Evolutionary conservation across 768 basidiomycete genomes (phyloP), one percentile per base, ranked within the genome.

Genomic region (Boletus pseudopeckii): DNA sequence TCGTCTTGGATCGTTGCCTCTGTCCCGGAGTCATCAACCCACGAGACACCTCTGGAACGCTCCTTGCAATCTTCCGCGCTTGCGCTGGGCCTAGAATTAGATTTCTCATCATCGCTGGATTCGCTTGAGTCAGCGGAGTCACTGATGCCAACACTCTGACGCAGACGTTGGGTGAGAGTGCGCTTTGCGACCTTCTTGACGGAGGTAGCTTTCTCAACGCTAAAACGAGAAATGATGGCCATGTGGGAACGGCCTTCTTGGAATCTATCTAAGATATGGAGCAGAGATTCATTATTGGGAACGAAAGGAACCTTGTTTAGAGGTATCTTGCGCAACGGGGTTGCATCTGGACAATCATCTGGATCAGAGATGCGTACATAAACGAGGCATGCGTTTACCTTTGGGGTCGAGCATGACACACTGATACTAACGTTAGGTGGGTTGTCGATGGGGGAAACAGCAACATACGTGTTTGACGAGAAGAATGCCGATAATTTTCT

Each of bases 231-330:
- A 49, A 94, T 90, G 60, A 95, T 88, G 20, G 92, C 92, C 82
- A 96, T 94, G 66, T 96, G 92, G 39, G 88, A 90, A 30, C 90
- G 79, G 5, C 91, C 92, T 64, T 92, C 91, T 68, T 94, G 92
- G 69, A 95, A 95, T 55, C 78, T 86, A 68, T 94, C 92, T 32
- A 95, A 77, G 56, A 93, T 90, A 24, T 88, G 84, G 14, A 94
- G 79, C 1, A 96, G 75, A 22, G 92, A 81, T 69, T 92, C 90
- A 61, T 95, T 92, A 41, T 85, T 86, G 2, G 92, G 89, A 4
- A 95, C 89, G 49, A 88, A 89, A 0, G 86, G 88, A 7, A 94
- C 88, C 63, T 86, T 90, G 71, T 93, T 92, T 43, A 96, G 74
- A 1, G 90, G 90, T 41, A 96, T 83, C 55, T 84, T 85, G 61